These are phyloP conservation scores for Juglanconis sp. DNA, from an alignment of 2,329 filamentous ascomycete species.

Conservation along the genomic window DNA sequence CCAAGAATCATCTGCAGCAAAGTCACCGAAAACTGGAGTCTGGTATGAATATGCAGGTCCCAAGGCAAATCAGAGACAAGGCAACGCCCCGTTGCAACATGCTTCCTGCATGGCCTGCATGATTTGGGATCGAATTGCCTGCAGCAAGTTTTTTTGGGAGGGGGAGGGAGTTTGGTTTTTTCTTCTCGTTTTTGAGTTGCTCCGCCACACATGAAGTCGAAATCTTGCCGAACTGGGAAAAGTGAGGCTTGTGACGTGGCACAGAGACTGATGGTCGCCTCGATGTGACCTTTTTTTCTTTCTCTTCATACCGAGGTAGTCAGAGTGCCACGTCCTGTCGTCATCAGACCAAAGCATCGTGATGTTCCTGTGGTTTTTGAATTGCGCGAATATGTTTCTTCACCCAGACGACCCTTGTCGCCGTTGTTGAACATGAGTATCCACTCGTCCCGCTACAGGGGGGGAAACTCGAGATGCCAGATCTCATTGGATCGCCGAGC, in stretches of 20 bases:
- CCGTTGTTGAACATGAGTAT: not conserved
- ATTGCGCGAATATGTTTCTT: not conserved
- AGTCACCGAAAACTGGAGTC: not conserved
- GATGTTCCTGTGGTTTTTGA: not conserved
- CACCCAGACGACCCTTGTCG: not conserved
- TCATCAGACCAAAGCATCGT: not conserved
- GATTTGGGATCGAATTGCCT: conserved; percentile 11
- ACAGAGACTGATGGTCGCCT: conserved; percentile 17
- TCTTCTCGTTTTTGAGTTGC: conserved; percentile 25
- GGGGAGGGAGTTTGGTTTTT: conserved; percentile 1
- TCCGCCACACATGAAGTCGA: conserved; percentile 35
- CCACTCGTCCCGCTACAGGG: conserved; percentile 8
- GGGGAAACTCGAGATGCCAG: not conserved
- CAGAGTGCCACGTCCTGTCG: not conserved
- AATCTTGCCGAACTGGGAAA: conserved; percentile 17
- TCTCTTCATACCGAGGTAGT: not conserved
- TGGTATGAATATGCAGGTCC: conserved; percentile 12
- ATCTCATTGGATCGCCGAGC: conserved; percentile 14
- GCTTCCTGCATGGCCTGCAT: conserved; percentile 18
- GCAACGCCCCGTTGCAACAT: conserved; percentile 1
- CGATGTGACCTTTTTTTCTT: not conserved
- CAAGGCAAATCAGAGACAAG: conserved; percentile 15
- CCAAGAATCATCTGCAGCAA: not conserved
- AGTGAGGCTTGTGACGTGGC: conserved; percentile 47
- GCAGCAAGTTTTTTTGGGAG: not conserved